A percentile compares a stretch with the other conserved stretches of the same genome.
These are phyloP conservation scores for Trametes pubescens DNA, from an alignment of 1,284 basidiomycete species.

Conservation along the genomic window DNA sequence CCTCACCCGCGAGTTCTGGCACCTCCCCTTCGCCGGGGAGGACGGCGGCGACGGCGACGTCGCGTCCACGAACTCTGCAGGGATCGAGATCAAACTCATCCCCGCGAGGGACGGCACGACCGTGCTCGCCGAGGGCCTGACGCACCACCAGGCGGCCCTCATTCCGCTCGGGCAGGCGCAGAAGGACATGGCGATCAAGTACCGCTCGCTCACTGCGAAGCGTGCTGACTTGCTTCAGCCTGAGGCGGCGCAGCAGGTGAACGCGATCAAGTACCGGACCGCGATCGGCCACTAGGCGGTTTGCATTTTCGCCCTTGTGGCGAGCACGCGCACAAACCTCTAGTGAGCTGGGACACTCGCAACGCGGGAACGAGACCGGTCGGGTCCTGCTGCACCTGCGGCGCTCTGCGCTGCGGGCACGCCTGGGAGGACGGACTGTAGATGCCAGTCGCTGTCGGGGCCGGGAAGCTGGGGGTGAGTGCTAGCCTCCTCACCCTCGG, in stretches of 20 bases:
- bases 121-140: conserved; percentile 28
- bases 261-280: conserved; percentile 22
- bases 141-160: conserved; percentile 25
- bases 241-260: conserved; percentile 18
- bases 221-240: conserved; percentile 17
- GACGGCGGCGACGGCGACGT: conserved; percentile 4
- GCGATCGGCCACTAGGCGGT: conserved; percentile 7
- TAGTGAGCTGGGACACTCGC: not conserved
- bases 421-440: not conserved
- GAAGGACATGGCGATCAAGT: conserved; percentile 26
- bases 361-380: not conserved
- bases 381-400: not conserved
- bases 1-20: conserved; percentile 26
- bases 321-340: conserved; percentile 1
- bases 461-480: conserved; percentile 8
- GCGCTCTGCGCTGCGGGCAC: conserved; percentile 3
- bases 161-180: conserved; percentile 22
- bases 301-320: conserved; percentile 7
- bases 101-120: conserved; percentile 18
- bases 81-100: conserved; percentile 20
- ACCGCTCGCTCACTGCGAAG: conserved; percentile 24
- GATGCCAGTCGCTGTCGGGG: conserved; percentile 13
- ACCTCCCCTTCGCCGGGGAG: conserved; percentile 22
- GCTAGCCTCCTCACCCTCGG: conserved; percentile 12
- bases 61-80: conserved; percentile 8